Base-by-base conservation (phyloP, 805 yeast genomes). In the Barnettozyma botsteinii region DNA sequence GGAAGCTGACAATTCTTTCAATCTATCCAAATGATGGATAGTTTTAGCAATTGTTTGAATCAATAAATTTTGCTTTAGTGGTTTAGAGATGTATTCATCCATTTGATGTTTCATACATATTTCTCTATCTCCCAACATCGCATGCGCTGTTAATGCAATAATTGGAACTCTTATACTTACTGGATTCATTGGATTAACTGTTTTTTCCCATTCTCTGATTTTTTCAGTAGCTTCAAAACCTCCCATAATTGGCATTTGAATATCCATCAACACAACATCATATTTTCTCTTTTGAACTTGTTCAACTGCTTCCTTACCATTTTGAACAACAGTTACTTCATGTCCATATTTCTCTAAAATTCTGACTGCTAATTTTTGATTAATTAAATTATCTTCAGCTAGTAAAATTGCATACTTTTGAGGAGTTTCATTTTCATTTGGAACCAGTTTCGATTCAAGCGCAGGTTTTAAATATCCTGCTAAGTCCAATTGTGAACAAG, bases 171-270 rank as follows among this genome's bases (percentile, higher is more conserved):
- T 72, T 45, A 81, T 78, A 24, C 84, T 72, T 37, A 80, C 72
- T 8, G 81, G 73, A 56, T 78, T 81, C 18, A 77, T 75, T 32
- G 89, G 87, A 47, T 81, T 79, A 17, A 79, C 72, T 61, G 81
- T 82, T 66, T 74, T 77, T 62, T 86, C 96, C 94, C 94, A 85
- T 55, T 83, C 87, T 51, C 96, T 69, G 39, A 86, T 86, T 60
- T 79, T 77, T 34, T 81, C 85, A 1, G 95, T 85, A 3, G 95
- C 95, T 56, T 86, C 96, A 59, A 86, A 86, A 0, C 96, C 96
- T 22, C 95, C 95, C 93, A 86, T 87, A 13, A 85, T 85, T 8
- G 95, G 95, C 96, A 86, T 86, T 60, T 86, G 96, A 33, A 86
- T 95, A 65, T 86, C 95, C 96, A 86, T 86, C 50, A 86, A 72